A percentile compares a stretch with the other conserved stretches of the same genome.
phyloP scores from a whole-genome alignment of 805 yeast genomes.

The Scheffersomyces ergatensis region DNA sequence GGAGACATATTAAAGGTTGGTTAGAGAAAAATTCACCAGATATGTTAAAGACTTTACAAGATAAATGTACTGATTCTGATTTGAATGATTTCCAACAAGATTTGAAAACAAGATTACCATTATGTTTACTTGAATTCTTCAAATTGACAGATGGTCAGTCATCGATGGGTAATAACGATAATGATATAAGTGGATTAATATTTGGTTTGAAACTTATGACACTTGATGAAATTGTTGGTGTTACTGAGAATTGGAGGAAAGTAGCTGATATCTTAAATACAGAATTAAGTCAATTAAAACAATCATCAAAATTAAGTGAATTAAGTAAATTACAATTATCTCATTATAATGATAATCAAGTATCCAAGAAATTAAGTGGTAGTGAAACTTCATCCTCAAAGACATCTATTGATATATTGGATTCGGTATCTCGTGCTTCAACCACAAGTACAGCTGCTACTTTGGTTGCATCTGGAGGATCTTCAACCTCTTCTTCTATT shows the following conservation, averaged over 20 bases:
- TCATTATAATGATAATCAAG: conserved; percentile 12
- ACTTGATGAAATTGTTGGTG: conserved; percentile 74
- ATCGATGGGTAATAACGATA: conserved; percentile 62
- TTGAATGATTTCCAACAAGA: conserved; percentile 82
- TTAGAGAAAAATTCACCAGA: conserved; percentile 76
- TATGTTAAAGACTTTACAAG: conserved; percentile 70
- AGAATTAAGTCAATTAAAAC: conserved; percentile 20
- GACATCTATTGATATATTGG: conserved; percentile 6
- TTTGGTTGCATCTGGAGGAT: conserved; percentile 3
- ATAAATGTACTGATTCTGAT: conserved; percentile 78
- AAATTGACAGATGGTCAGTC: conserved; percentile 87
- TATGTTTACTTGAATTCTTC: conserved; percentile 76
- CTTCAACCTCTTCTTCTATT: background rate
- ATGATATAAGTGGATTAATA: conserved; percentile 67
- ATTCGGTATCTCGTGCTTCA: conserved; percentile 5
- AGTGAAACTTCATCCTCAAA: conserved; percentile 2
- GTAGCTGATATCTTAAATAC: conserved; percentile 47
- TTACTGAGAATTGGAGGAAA: conserved; percentile 82
- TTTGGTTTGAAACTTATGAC: conserved; percentile 81
- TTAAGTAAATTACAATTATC: conserved; percentile 20
- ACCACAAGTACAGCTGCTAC: conserved; percentile 1
- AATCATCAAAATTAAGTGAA: conserved; percentile 13
- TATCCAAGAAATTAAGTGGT: conserved; percentile 9
- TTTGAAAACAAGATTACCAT: conserved; percentile 69
- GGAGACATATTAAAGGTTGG: conserved; percentile 91